Conservation (phyloP, 2,329 filamentous ascomycete genomes). For the Ophiostoma perfectum region DNA sequence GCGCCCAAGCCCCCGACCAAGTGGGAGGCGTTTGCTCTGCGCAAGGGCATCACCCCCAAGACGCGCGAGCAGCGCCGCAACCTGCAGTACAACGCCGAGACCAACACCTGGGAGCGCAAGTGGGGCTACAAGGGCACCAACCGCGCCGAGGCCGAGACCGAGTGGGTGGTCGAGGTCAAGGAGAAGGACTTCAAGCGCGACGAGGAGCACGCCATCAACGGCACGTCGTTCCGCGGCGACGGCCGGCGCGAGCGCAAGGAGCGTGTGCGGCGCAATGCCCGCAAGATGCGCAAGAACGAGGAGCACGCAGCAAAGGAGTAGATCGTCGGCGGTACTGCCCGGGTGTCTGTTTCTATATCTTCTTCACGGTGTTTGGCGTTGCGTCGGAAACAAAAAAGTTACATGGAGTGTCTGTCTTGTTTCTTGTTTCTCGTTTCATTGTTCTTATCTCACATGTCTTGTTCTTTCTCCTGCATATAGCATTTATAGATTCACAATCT, state of each 20-base stretch:
- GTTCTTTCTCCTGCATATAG: background rate
- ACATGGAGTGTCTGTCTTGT: background rate
- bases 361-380: background rate
- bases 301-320: constrained; percentile 37
- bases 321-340: background rate
- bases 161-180: constrained; percentile 84
- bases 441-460: background rate
- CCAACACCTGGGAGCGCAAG: constrained; percentile 82
- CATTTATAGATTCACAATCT: constrained; percentile 2
- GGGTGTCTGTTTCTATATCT: constrained; percentile 1
- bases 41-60: constrained; percentile 94
- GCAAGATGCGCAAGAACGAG: constrained; percentile 63
- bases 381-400: background rate
- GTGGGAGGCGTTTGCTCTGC: constrained; percentile 93
- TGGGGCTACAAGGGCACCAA: constrained; percentile 82
- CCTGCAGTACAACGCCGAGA: constrained; percentile 76
- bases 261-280: constrained; percentile 64
- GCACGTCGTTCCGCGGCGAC: constrained; percentile 56
- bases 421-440: background rate
- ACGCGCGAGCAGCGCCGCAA: constrained; percentile 68
- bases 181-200: constrained; percentile 68
- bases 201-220: constrained; percentile 52
- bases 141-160: constrained; percentile 75
- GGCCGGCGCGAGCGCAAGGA: constrained; percentile 62
- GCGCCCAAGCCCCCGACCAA: constrained; percentile 77